Conservation (phyloP, 73 alveolate species). For the Blepharisma stoltei region DNA sequence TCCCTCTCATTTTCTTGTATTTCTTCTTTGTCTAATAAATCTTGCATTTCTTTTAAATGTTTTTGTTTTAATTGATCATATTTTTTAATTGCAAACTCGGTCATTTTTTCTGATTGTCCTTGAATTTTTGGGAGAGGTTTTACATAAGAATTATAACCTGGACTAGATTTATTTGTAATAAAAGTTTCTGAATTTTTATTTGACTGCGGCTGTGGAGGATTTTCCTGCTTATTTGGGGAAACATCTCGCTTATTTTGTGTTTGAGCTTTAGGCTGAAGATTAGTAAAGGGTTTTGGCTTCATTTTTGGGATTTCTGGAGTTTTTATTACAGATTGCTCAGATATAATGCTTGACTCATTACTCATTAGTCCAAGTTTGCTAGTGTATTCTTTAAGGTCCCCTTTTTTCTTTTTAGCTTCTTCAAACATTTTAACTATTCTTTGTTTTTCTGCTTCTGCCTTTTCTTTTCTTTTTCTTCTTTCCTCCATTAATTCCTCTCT, state of each 20-base stretch:
- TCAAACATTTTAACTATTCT: constrained; percentile 2
- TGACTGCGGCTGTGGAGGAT: no score
- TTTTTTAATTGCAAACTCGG: no score
- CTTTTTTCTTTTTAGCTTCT: constrained; percentile 5
- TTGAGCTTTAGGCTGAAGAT: constrained; percentile 10
- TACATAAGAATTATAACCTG: no score
- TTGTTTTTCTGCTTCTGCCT: constrained; percentile 15
- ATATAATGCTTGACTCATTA: not conserved
- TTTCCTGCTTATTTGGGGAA: no score
- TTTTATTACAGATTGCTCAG: not conserved
- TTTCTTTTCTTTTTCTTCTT: constrained; percentile 10
- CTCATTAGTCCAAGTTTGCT: no score
- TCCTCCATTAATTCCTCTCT: not conserved
- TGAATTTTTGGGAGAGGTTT: no score
- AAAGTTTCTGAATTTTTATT: no score
- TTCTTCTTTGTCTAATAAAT: constrained; percentile 47
- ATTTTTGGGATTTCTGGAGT: not conserved
- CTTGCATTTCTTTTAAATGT: constrained; percentile 37
- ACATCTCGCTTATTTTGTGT: no score
- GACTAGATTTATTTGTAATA: no score
- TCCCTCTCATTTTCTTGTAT: constrained; percentile 45
- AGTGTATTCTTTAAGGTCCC: constrained; percentile 3
- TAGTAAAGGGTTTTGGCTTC: not conserved
- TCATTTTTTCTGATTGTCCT: no score
- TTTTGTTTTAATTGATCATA: constrained; percentile 34